Base-by-base conservation (phyloP, 805 yeast species). In the Yamadazyma akitaensis region DNA sequence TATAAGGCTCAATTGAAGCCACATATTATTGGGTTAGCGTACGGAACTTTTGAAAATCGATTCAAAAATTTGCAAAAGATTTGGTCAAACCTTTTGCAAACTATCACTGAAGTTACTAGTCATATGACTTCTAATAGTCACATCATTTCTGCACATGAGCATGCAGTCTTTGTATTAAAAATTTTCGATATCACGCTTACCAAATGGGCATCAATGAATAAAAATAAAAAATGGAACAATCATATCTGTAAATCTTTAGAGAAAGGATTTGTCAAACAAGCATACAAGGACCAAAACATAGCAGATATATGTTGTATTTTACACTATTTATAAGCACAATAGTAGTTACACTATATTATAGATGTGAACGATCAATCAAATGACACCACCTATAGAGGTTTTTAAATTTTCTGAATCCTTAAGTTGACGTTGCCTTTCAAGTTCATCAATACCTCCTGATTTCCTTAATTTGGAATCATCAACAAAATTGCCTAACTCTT, bases 381-480 rank as follows among this genome's bases (percentile, higher is more conserved):
- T 3, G 13, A 26, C 14, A n/a, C 46, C 46, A 28, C 46, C 46
- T 21, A 43, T 10, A 34, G 28, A 28, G 25, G 39, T 47, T 55
- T 82, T 81, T 50, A 89, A 67, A 56, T 86, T 86, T 54, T 84
- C 84, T 45, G 76, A 81, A 64, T 89, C 95, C 53, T 87, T 83
- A 50, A 75, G 67, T 54, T 72, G 74, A 48, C 97, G 73, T 41
- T 73, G 54, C 49, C 88, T 72, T 55, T 92, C 98, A 17, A 88
- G 70, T 56, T 89, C 97, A 51, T 87, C 95, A 17, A 90, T 77
- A 1, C 98, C 97, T 5, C 97, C 97, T 16, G 90, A 79, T 52
- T 81, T 85, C 59, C 87, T 88, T 48, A 92, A 72, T 59, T 77
- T 85, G 25, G 80, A 76, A 37, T 83, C 92, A 6, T 76, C 91